These are phyloP conservation scores for Nannochloropsis granulata DNA, from an alignment of 108 stramenopile genomes.

Conservation along the genomic window DNA sequence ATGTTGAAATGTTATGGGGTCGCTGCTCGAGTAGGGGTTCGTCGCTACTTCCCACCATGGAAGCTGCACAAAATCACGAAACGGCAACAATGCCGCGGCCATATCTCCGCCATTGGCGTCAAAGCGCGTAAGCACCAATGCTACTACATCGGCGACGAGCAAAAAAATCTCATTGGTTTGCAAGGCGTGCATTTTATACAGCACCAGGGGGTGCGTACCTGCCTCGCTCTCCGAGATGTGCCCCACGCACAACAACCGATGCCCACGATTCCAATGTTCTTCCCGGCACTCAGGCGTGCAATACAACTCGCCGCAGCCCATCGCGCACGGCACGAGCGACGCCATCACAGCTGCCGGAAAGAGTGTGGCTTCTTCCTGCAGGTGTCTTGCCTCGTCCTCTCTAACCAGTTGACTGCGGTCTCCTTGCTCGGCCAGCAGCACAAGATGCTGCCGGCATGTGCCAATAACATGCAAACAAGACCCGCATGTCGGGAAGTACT, in stretches of 20 bases:
- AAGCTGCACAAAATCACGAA: slow-evolving; percentile 18
- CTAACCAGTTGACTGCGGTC: neutral
- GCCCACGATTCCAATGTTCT: slow-evolving; percentile 4
- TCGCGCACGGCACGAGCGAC: neutral
- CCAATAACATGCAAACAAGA: neutral
- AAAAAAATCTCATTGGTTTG: slow-evolving; percentile 42
- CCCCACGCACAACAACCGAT: slow-evolving; percentile 23
- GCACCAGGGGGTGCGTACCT: slow-evolving; percentile 18
- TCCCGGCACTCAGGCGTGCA: slow-evolving; percentile 11
- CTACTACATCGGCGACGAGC: slow-evolving; percentile 34
- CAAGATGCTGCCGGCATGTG: neutral
- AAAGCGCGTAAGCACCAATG: neutral
- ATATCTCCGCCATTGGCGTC: neutral
- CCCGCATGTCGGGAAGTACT: neutral
- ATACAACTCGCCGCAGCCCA: slow-evolving; percentile 17
- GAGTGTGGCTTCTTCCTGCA: neutral
- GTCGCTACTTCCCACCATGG: slow-evolving; percentile 32
- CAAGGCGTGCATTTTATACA: slow-evolving; percentile 20
- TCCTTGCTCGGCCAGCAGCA: neutral
- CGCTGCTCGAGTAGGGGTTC: neutral
- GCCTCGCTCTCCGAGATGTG: slow-evolving; percentile 14
- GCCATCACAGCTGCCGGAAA: neutral
- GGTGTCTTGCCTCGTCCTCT: neutral
- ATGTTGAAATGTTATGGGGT: neutral
- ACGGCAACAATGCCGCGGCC: slow-evolving; percentile 1